phyloP scores from a whole-genome alignment of 192 early-diverging fungal genomes.

The Backusella psychrophila region DNA sequence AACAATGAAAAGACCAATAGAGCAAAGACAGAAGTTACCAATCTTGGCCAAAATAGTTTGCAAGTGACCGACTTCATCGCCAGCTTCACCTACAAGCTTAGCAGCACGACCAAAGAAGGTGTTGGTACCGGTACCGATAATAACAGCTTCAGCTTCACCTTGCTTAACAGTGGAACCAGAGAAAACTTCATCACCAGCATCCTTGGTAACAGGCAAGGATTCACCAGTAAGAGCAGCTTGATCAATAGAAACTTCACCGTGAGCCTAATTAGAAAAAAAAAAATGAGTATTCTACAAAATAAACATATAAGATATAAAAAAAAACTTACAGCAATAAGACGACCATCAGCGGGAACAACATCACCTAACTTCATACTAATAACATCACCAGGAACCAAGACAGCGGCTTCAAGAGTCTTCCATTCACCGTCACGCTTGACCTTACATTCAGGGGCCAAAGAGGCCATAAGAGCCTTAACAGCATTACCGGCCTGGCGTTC shows the following conservation, averaged over 20 bases:
- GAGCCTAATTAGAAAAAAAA: conserved; percentile 17
- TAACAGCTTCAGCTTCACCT: conserved; percentile 72
- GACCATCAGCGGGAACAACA: conserved; percentile 84
- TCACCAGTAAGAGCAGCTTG: conserved; percentile 73
- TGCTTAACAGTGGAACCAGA: conserved; percentile 79
- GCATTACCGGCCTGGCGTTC: conserved; percentile 89
- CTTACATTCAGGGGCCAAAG: conserved; percentile 82
- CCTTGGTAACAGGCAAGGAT: conserved; percentile 68
- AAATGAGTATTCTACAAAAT: background rate
- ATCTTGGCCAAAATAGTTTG: conserved; percentile 71
- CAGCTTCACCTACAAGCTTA: conserved; percentile 66
- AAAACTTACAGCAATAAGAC: conserved; percentile 65
- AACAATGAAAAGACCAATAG: conserved; percentile 69
- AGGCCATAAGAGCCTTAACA: conserved; percentile 88
- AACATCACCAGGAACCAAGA: conserved; percentile 88
- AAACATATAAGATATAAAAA: background rate
- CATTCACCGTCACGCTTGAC: conserved; percentile 84
- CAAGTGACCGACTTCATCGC: conserved; percentile 72
- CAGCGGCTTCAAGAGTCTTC: conserved; percentile 68
- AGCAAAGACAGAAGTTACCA: conserved; percentile 74
- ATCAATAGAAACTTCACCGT: conserved; percentile 60
- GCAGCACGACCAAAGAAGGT: conserved; percentile 83
- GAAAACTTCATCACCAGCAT: conserved; percentile 68
- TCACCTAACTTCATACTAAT: conserved; percentile 83
- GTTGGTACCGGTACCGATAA: conserved; percentile 77